These are phyloP conservation scores for Paramyrothecium roridum DNA, from an alignment of 2,329 filamentous ascomycete genomes.

Conservation along the genomic window DNA sequence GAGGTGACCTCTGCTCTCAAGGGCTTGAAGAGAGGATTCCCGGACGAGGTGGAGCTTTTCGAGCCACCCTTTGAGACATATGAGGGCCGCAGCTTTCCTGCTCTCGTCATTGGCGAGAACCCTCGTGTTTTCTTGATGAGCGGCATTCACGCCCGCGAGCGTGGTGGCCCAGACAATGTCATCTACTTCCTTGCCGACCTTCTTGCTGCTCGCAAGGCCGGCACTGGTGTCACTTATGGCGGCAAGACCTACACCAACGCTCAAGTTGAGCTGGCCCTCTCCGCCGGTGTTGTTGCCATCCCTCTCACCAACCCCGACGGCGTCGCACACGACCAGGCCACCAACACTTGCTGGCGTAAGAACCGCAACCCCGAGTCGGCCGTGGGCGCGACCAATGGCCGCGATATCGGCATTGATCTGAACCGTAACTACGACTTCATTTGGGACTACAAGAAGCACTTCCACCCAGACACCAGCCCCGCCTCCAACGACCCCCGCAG, in stretches of 20 bases:
- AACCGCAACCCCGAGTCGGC: slow-evolving; percentile 41
- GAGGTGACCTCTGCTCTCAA: slow-evolving; percentile 37
- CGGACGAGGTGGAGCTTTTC: slow-evolving; percentile 31
- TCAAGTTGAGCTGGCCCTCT: slow-evolving; percentile 44
- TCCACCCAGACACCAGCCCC: slow-evolving; percentile 32
- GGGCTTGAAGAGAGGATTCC: slow-evolving; percentile 32
- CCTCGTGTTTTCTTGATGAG: slow-evolving; percentile 47
- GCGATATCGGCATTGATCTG: slow-evolving; percentile 39
- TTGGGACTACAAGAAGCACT: slow-evolving; percentile 44
- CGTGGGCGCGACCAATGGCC: slow-evolving; percentile 14
- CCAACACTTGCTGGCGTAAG: slow-evolving; percentile 44
- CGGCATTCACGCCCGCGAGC: slow-evolving; percentile 49
- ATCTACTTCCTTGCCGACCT: slow-evolving; percentile 52
- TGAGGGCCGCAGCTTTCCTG: slow-evolving; percentile 32
- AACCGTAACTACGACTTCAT: slow-evolving; percentile 51
- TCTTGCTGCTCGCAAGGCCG: slow-evolving; percentile 43
- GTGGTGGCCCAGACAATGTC: slow-evolving; percentile 47
- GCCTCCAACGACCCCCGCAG: slow-evolving; percentile 27
- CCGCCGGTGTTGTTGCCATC: slow-evolving; percentile 46
- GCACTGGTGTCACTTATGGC: slow-evolving; percentile 44
- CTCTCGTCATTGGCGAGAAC: slow-evolving; percentile 37
- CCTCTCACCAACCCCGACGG: slow-evolving; percentile 45
- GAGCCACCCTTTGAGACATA: slow-evolving; percentile 37
- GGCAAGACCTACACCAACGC: slow-evolving; percentile 43
- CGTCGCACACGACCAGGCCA: slow-evolving; percentile 40